Evolutionary conservation across 1,139 yeast species (phyloP).

Genomic region (Saccharomyces hybrid): DNA sequence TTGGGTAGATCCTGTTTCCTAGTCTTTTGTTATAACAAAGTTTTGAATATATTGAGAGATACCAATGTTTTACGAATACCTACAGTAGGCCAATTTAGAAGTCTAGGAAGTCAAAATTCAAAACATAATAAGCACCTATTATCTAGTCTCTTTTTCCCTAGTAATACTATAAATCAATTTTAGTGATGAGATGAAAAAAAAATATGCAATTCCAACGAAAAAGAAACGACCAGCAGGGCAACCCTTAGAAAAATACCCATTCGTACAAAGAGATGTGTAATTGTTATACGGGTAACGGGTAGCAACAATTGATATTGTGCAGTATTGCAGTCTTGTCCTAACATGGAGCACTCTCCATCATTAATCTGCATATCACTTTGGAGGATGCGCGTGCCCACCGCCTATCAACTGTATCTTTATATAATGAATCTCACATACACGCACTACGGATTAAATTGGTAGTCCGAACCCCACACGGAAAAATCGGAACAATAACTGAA

Average conservation of each 20-base stretch:
- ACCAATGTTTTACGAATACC: neutral
- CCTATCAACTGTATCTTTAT: too few relatives aligned
- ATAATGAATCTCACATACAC: neutral
- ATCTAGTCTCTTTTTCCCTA: neutral
- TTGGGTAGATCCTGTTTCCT: neutral
- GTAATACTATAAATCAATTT: neutral
- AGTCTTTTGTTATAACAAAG: neutral
- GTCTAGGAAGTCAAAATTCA: neutral
- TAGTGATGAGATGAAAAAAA: constrained; percentile 1
- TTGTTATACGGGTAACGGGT: neutral
- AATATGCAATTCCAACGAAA: neutral
- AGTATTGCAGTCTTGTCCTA: too few relatives aligned
- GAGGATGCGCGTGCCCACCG: too few relatives aligned
- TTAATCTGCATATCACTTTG: too few relatives aligned
- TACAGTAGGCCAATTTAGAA: neutral
- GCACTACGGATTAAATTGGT: neutral
- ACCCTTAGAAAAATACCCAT: neutral
- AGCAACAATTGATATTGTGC: too few relatives aligned
- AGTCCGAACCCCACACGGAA: neutral
- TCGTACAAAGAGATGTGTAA: neutral
- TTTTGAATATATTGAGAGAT: neutral
- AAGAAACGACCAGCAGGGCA: neutral
- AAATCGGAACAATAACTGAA: neutral
- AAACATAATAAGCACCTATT: neutral
- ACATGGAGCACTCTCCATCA: too few relatives aligned